A percentile compares a stretch with the other conserved stretches of the same genome.
Conservation (phyloP, 805 yeast species). For the Cyberlindnera mrakii region DNA sequence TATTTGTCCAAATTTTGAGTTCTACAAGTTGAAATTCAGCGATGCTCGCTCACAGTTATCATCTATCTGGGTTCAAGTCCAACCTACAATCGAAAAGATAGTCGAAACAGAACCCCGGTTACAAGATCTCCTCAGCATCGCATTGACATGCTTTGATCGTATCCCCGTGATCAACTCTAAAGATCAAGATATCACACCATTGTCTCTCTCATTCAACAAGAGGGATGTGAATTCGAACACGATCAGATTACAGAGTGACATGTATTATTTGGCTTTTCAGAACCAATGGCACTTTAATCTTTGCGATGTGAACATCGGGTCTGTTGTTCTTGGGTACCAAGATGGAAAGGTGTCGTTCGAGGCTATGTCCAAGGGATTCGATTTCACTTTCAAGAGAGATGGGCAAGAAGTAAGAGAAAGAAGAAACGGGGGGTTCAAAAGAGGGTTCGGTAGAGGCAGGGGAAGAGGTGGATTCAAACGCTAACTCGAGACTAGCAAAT, state of each 20-base stretch:
- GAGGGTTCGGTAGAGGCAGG: slow-evolving; percentile 16
- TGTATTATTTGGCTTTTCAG: slow-evolving; percentile 58
- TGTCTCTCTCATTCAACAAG: slow-evolving; percentile 33
- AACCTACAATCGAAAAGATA: slow-evolving; percentile 41
- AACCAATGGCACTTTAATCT: slow-evolving; percentile 75
- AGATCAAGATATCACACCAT: slow-evolving; percentile 37
- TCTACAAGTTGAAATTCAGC: slow-evolving; percentile 55
- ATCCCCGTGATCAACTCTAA: slow-evolving; percentile 41
- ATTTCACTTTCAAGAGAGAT: slow-evolving; percentile 44
- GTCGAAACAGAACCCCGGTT: slow-evolving; percentile 37
- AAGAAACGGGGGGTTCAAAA: slow-evolving; percentile 11
- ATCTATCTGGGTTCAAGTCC: slow-evolving; percentile 57
- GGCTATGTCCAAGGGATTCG: slow-evolving; percentile 54
- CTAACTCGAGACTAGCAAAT: slow-evolving; percentile 7
- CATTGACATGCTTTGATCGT: slow-evolving; percentile 55
- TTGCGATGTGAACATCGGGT: slow-evolving; percentile 53
- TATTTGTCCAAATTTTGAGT: slow-evolving; percentile 56
- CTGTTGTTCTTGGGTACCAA: slow-evolving; percentile 36
- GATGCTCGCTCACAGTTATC: slow-evolving; percentile 56
- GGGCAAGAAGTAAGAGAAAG: slow-evolving; percentile 20
- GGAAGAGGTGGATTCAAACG: slow-evolving; percentile 24
- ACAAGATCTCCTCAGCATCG: slow-evolving; percentile 43
- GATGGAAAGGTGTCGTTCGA: slow-evolving; percentile 48
- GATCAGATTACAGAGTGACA: slow-evolving; percentile 48
- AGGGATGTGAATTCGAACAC: slow-evolving; percentile 36